These are phyloP conservation scores for Thyridium curvatum DNA, from an alignment of 2,329 filamentous ascomycete genomes.

Conservation along the genomic window DNA sequence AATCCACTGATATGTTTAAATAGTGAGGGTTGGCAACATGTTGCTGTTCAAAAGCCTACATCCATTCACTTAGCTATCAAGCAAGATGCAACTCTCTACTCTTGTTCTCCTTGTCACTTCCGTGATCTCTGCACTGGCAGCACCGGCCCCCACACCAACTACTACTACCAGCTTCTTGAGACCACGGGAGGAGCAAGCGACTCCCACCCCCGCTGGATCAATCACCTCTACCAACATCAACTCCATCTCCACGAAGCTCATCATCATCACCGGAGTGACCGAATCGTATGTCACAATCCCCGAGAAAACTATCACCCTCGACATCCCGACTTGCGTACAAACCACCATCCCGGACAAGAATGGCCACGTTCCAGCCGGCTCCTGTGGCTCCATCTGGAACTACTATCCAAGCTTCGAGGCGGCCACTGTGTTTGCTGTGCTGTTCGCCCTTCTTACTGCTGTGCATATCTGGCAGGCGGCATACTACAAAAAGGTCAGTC, in stretches of 20 bases:
- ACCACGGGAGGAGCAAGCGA: too few species aligned
- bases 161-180: too few species aligned
- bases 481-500: conserved; percentile 15
- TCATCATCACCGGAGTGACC: conserved; percentile 19
- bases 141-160: too few species aligned
- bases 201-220: too few species aligned
- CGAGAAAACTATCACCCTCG: conserved; percentile 22
- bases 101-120: too few species aligned
- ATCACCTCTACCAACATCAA: neutral
- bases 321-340: conserved; percentile 27
- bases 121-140: too few species aligned
- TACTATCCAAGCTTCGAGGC: conserved; percentile 25
- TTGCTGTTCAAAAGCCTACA: too few species aligned
- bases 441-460: conserved; percentile 16
- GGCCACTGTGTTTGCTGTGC: conserved; percentile 16
- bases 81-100: too few species aligned
- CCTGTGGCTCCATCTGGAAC: conserved; percentile 21
- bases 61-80: too few species aligned
- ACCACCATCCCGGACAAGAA: conserved; percentile 24
- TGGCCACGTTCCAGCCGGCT: conserved; percentile 23
- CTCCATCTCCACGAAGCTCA: conserved; percentile 21
- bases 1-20: too few species aligned
- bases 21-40: too few species aligned
- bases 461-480: conserved; percentile 14
- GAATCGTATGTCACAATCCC: conserved; percentile 18